Conservation (phyloP, 345 rosid genomes). For the Carallia brachiata region DNA sequence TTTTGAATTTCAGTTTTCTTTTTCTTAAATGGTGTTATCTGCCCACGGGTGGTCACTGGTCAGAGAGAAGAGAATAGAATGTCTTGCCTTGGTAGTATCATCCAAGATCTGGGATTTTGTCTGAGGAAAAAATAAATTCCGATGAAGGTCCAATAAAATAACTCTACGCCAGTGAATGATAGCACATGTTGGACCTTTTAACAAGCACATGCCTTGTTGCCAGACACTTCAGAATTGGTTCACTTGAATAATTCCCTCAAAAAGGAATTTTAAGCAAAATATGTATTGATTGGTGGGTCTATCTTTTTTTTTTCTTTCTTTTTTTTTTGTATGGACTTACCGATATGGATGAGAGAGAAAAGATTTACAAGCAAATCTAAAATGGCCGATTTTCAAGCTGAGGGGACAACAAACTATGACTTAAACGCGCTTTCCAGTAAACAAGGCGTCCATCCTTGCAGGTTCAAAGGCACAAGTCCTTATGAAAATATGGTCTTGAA, state of each 20-base stretch:
- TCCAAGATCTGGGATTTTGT: conserved; percentile 14
- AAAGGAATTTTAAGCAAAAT: not conserved
- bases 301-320: not conserved
- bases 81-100: conserved; percentile 7
- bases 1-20: too few relatives aligned
- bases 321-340: not conserved
- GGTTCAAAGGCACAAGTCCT: too few relatives aligned
- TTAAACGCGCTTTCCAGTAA: too few relatives aligned
- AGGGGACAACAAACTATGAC: too few relatives aligned
- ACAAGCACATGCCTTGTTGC: conserved; percentile 29
- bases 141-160: not conserved
- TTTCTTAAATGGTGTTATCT: too few relatives aligned
- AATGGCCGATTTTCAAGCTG: too few relatives aligned
- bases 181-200: conserved; percentile 14
- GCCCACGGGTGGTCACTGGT: not conserved
- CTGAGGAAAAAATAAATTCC: conserved; percentile 14
- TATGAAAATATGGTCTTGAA: too few relatives aligned
- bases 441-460: too few relatives aligned
- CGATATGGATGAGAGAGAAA: too few relatives aligned
- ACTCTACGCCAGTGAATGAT: conserved; percentile 15
- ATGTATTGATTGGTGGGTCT: not conserved
- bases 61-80: conserved; percentile 8
- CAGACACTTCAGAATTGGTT: not conserved
- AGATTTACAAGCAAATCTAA: too few relatives aligned
- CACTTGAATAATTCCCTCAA: not conserved